Base-by-base conservation (phyloP, 805 yeast species). In the Myxozyma udenii region DNA sequence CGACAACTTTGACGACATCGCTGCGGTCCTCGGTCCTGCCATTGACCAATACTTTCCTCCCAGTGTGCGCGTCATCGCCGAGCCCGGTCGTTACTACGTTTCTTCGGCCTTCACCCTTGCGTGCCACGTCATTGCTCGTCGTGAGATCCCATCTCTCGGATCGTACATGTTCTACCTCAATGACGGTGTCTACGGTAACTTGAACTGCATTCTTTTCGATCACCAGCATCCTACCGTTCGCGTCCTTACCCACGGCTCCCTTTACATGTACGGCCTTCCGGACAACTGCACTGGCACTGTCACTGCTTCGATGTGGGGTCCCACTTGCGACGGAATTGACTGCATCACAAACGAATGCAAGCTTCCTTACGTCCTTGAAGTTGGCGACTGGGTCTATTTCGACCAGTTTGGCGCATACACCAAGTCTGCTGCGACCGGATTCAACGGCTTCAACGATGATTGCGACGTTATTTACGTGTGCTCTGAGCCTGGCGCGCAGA, bases 261-360 rank as follows among this genome's bases (percentile, higher is more conserved):
- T 73, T 41, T 78, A 75, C 65, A 68, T 69, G 54, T 55, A 49
- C 36, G 56, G 53, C 23, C 41, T 38, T 21, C 50, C 49, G 11
- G 60, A 55, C 40, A 55, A 55, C 36, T 48, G 58, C 45, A 16
- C 38, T 25, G 59, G 59, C 1, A 54, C 60, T 9, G 53, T 61
- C 66, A 68, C 45, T 2, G 57, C 63, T 47, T 86, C 95, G 2
- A 77, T 93, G 54, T 91, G 98, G 98, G 98, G 98, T 4, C 98
- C 98, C 41, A 91, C 98, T 18, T 91, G 98, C 72, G 98, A 91
- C 70, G 97, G 97, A 2, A 75, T 91, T 57, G 98, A 91, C 68
- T 85, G 95, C 68, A 80, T 91, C 51, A 68, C 85, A 18, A 67
- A 73, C 42, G 74, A 72, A 33, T 72, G 80, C 53, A 62, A 61